Evolutionary conservation across 2,329 filamentous ascomycete genomes (phyloP), one percentile per base, ranked within the genome.

Genomic region (Cladophialophora immunda): DNA sequence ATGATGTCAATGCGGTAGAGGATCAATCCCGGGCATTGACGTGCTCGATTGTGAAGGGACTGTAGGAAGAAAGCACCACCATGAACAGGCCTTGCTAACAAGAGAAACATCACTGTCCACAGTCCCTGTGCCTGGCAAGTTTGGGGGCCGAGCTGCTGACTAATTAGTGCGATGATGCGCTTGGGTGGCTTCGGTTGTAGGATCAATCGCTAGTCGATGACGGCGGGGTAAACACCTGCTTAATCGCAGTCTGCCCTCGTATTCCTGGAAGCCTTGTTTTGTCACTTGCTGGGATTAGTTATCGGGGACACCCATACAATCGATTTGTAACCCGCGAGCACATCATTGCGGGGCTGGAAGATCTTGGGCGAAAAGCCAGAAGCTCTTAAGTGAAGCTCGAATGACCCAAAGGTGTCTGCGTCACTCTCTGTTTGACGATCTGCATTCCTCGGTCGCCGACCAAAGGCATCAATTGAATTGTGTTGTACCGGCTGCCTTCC

Each of bases 291-390:
- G 29, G 36, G 67, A 69, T 69, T 69, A 69, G 64, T 68, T 69
- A 67, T 69, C 61, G 27, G 25, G 30, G 30, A 38, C 54, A 19
- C 15, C 25, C 58, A 38, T 7, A 22, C 17, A n/a, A 29, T 34
- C 19, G 65, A 70, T 70, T 70, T 70, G 68, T 70, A 66, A 68
- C 34, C 68, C 17, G 56, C 62, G 65, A 65, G 60, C 66, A 68
- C 66, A 62, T 68, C 68, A 70, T 70, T 60, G 68, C 62, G 68
- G 68, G 65, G 68, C 64, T 65, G 19, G 61, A 59, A 59, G 58
- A 59, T 58, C 56, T 19, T 41, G 29, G 25, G 27, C 25, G 22
- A 45, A 29, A 58, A 8, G 17, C 52, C 45, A 38, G 41, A 19
- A 27, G 47, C 13, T 53, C 29, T 36, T 55, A 60, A 55, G 25